Base-by-base conservation (phyloP, 2,329 filamentous ascomycete species). In the Penicillium sp. region DNA sequence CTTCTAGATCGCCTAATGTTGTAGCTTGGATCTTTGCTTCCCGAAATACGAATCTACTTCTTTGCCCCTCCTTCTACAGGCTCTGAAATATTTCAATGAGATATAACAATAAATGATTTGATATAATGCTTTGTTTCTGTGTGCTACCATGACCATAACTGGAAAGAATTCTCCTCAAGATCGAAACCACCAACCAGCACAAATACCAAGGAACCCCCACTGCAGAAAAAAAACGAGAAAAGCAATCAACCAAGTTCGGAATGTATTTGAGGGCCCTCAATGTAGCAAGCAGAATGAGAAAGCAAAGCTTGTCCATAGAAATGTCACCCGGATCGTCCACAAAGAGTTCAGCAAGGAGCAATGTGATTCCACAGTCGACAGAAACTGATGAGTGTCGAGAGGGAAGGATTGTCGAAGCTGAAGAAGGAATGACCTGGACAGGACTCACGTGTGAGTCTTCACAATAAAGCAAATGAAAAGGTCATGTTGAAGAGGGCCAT, bases 391-490 rank as follows among this genome's bases (percentile, higher is more conserved):
- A 9, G 13, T 7, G 29, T 18, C 39, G 46, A 45, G 10, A 11
- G 14, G 22, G 32, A 39, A 34, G 7, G 8, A 22, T n/a, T 8
- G 13, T 24, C 4, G 7, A 21, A 5, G 2, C 22, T 41, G 40
- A 49, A 45, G 41, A 45, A 53, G 16, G 46, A 53, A 50, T 50
- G 51, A 50, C 45, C n/a, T 53, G 51, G 51, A 53, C 46, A 41
- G 18, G 51, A 50, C 51, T 45, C 38, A 8, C 5, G 34, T 27
- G 9, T 18, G 32, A 53, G 40, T 40, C 51, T 50, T 32, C 46
- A 41, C 40, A 44, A 42, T n/a, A 40, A 53, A 50, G 41, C 40
- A 50, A 39, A 50, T 39, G 14, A n/a, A 53, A 50, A 45, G 45
- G 40, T 34, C 51, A 50, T 50, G 46, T 50, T 21, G 21, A 24